These are phyloP conservation scores for Lizanozyma gosingica DNA, from an alignment of 1,139 yeast genomes.

Conservation along the genomic window DNA sequence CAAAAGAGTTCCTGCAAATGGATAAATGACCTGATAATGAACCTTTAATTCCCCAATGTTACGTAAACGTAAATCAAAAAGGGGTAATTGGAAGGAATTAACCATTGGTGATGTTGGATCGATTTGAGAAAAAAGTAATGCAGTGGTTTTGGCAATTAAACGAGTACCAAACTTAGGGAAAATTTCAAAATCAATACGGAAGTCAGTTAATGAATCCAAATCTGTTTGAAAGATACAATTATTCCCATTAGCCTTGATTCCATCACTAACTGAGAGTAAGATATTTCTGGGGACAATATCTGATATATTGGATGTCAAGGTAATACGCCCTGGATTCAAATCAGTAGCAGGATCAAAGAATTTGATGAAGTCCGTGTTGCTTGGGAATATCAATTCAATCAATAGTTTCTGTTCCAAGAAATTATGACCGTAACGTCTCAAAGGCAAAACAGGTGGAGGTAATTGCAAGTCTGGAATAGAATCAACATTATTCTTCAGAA, in stretches of 20 bases:
- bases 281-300: slow-evolving; percentile 85
- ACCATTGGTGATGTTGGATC: slow-evolving; percentile 39
- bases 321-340: slow-evolving; percentile 49
- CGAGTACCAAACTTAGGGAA: slow-evolving; percentile 94
- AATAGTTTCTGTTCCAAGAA: slow-evolving; percentile 84
- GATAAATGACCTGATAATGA: slow-evolving; percentile 76
- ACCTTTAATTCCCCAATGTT: slow-evolving; percentile 76
- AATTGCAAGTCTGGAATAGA: slow-evolving; percentile 82
- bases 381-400: slow-evolving; percentile 63
- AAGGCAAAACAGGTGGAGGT: slow-evolving; percentile 94
- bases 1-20: slow-evolving; percentile 77
- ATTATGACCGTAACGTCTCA: slow-evolving; percentile 91
- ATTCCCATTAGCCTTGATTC: slow-evolving; percentile 34
- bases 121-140: slow-evolving; percentile 45
- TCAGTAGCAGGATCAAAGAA: slow-evolving; percentile 38
- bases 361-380: slow-evolving; percentile 43
- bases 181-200: slow-evolving; percentile 80
- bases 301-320: slow-evolving; percentile 59
- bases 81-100: slow-evolving; percentile 53
- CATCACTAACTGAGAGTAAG: slow-evolving; percentile 68
- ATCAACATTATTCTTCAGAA: slow-evolving; percentile 39
- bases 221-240: slow-evolving; percentile 83
- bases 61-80: slow-evolving; percentile 73
- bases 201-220: slow-evolving; percentile 52
- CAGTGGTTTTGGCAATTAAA: slow-evolving; percentile 81